A percentile compares a stretch with the other conserved stretches of the same genome.
Conservation (phyloP, 257 asterid genomes). For the Scutellaria galericulata region DNA sequence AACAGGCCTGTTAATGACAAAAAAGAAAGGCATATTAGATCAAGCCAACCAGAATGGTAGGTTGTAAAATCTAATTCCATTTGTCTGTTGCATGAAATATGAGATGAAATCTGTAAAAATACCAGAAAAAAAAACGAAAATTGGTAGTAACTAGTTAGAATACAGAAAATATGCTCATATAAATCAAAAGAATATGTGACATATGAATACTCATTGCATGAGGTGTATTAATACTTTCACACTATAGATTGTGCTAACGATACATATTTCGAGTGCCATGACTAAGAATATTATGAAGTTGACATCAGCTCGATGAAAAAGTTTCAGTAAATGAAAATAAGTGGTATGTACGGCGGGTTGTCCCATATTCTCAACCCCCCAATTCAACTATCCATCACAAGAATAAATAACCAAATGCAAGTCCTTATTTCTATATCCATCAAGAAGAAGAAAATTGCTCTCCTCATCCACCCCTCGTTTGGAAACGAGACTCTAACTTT, state of each 20-base stretch:
- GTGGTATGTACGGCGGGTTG: background rate
- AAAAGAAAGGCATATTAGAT: conserved; percentile 24
- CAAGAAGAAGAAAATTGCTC: background rate
- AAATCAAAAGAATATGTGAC: background rate
- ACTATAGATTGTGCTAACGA: background rate
- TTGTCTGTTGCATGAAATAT: background rate
- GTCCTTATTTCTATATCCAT: conserved; percentile 2
- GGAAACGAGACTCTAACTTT: background rate
- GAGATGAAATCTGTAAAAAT: background rate
- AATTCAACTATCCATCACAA: background rate
- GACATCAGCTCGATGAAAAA: background rate
- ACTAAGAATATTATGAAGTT: background rate
- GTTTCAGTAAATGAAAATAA: background rate
- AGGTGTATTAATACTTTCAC: background rate
- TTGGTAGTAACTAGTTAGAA: background rate
- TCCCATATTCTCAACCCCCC: background rate
- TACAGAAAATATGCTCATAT: background rate
- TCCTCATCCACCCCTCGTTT: background rate
- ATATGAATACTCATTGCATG: background rate
- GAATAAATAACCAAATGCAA: background rate
- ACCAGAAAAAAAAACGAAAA: background rate
- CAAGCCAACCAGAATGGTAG: background rate
- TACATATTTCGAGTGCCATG: background rate
- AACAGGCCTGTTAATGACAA: conserved; percentile 61
- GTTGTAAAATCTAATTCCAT: background rate